These are phyloP conservation scores for Hyaloperonospora arabidopsidis DNA, from an alignment of 352 stramenopile species.

Conservation along the genomic window DNA sequence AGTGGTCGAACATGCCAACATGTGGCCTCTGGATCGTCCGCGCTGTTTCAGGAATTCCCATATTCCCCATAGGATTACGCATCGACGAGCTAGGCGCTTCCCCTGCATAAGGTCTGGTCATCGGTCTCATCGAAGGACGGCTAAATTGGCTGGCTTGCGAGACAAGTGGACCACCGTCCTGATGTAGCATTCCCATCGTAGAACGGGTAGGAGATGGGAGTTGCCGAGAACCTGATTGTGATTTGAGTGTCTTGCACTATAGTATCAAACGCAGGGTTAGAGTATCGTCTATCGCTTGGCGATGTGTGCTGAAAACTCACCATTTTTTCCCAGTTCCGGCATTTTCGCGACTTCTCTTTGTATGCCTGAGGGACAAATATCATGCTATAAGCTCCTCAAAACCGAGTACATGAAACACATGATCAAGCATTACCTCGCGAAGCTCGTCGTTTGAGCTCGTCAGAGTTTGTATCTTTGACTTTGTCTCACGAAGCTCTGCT, in stretches of 20 bases:
- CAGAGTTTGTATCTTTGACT: constrained; percentile 65
- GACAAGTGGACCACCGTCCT: constrained; percentile 22
- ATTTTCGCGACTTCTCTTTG: constrained; percentile 83
- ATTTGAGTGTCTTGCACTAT: constrained; percentile 71
- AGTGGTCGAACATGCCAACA: constrained; percentile 54
- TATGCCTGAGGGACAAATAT: constrained; percentile 41
- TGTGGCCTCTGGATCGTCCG: constrained; percentile 42
- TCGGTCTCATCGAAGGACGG: constrained; percentile 33
- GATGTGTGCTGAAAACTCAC: constrained; percentile 14
- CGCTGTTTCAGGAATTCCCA: constrained; percentile 37
- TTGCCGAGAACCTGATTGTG: constrained; percentile 36
- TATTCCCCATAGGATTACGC: constrained; percentile 24
- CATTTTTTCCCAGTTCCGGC: constrained; percentile 86
- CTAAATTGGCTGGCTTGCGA: constrained; percentile 40
- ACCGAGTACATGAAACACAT: not conserved
- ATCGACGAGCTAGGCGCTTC: constrained; percentile 21
- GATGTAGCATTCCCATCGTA: constrained; percentile 27
- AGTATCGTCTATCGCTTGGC: too few relatives aligned
- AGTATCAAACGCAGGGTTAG: constrained; percentile 8
- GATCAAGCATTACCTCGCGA: constrained; percentile 40
- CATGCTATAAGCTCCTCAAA: not conserved
- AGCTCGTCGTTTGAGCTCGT: constrained; percentile 73
- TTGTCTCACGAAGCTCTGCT: constrained; percentile 71
- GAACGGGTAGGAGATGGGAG: constrained; percentile 57
- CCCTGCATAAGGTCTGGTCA: constrained; percentile 25